Percentiles rank a stretch among this genome's conserved stretches.
These are phyloP conservation scores for Lathyrus sativus DNA, from an alignment of 306 rosid species.

Conservation along the genomic window DNA sequence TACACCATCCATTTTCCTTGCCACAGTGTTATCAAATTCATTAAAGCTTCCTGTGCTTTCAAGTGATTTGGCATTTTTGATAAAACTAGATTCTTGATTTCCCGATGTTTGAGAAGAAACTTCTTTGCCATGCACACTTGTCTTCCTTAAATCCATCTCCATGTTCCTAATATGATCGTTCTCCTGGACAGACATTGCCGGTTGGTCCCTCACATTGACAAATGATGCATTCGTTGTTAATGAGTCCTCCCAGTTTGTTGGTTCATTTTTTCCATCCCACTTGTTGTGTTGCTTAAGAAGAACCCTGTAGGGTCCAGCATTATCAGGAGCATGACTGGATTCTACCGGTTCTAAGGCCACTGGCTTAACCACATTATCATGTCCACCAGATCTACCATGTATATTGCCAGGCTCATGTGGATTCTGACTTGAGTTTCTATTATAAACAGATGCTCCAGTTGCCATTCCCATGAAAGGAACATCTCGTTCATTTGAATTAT, in stretches of 20 bases:
- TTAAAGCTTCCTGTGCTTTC: conserved; percentile 44
- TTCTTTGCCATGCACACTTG: conserved; percentile 50
- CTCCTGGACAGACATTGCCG: conserved; percentile 50
- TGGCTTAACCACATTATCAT: conserved; percentile 49
- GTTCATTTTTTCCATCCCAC: conserved; percentile 60
- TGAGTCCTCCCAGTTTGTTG: conserved; percentile 51
- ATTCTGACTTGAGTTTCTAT: conserved; percentile 57
- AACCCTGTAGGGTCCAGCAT: conserved; percentile 71
- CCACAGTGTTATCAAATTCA: conserved; percentile 45
- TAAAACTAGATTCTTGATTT: conserved; percentile 47
- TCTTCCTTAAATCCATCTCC: conserved; percentile 55
- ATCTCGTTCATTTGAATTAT: conserved; percentile 73
- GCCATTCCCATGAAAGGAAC: conserved; percentile 70
- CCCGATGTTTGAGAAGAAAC: conserved; percentile 50
- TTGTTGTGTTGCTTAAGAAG: conserved; percentile 69
- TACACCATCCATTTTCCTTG: conserved; percentile 50
- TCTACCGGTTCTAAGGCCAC: conserved; percentile 58
- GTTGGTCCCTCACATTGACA: conserved; percentile 47
- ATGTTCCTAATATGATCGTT: conserved; percentile 56
- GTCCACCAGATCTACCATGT: conserved; percentile 60
- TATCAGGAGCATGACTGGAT: conserved; percentile 56
- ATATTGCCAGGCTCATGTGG: conserved; percentile 56
- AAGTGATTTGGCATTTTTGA: conserved; percentile 48
- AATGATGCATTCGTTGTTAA: conserved; percentile 40
- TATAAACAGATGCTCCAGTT: conserved; percentile 61